Conservation (phyloP, 108 stramenopile genomes). For the Nitzschia inconspicua region DNA sequence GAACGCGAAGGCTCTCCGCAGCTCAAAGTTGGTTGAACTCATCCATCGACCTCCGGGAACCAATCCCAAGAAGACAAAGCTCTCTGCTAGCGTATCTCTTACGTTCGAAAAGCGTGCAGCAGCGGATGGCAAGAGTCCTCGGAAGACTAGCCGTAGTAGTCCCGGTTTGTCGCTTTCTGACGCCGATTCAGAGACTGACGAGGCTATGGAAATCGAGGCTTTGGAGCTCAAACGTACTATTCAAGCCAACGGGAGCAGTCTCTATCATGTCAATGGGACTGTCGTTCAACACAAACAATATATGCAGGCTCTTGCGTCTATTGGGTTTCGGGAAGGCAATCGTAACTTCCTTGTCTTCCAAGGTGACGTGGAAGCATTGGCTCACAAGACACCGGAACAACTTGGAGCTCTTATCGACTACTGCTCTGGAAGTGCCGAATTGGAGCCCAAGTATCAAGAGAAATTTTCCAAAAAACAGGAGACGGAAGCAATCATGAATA, state of each 20-base stretch:
- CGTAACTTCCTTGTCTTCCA: slow-evolving; percentile 99
- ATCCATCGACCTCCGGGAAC: slow-evolving; percentile 83
- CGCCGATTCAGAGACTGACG: neutral
- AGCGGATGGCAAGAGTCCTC: slow-evolving; percentile 19
- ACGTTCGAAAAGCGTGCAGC: slow-evolving; percentile 18
- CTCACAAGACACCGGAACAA: slow-evolving; percentile 88
- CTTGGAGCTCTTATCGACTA: slow-evolving; percentile 94
- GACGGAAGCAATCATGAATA: too few relatives aligned
- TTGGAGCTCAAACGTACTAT: slow-evolving; percentile 89
- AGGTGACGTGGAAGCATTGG: slow-evolving; percentile 97
- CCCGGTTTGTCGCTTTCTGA: too few relatives aligned
- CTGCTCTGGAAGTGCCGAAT: slow-evolving; percentile 79
- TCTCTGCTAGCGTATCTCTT: slow-evolving; percentile 24
- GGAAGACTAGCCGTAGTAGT: slow-evolving; percentile 22
- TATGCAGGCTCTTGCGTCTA: slow-evolving; percentile 72
- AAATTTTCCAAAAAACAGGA: slow-evolving; percentile 78
- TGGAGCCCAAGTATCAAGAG: slow-evolving; percentile 81
- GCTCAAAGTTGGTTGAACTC: slow-evolving; percentile 90
- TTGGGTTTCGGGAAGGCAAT: slow-evolving; percentile 97
- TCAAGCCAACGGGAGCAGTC: slow-evolving; percentile 70
- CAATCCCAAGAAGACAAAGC: slow-evolving; percentile 14
- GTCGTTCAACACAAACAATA: slow-evolving; percentile 82
- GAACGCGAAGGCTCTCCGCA: slow-evolving; percentile 91
- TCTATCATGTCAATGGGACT: slow-evolving; percentile 84
- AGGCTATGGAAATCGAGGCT: slow-evolving; percentile 16